These are phyloP conservation scores for Aureobasidium sp. DNA, from an alignment of 2,329 filamentous ascomycete genomes.

Conservation along the genomic window DNA sequence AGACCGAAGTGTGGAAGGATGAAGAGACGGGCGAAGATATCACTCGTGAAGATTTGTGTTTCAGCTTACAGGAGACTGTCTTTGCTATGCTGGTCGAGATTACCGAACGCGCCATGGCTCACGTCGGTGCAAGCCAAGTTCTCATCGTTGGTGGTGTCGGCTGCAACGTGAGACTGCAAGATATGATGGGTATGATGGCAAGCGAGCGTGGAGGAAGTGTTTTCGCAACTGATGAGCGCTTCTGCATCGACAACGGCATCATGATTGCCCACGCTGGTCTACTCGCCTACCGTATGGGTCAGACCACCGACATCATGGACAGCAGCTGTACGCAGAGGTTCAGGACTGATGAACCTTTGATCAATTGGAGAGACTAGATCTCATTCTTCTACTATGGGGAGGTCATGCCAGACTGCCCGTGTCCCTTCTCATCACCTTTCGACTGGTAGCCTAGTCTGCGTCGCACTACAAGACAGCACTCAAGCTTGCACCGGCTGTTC, in stretches of 20 bases:
- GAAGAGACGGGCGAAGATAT: constrained; percentile 51
- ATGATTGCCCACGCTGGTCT: constrained; percentile 98
- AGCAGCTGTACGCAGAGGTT: constrained; percentile 59
- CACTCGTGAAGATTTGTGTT: constrained; percentile 81
- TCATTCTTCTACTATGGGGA: neutral
- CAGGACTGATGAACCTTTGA: constrained; percentile 44
- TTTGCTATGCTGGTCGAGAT: constrained; percentile 98
- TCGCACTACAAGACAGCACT: neutral
- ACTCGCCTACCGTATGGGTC: constrained; percentile 75
- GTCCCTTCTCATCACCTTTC: neutral
- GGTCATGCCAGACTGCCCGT: neutral
- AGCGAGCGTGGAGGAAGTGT: constrained; percentile 79
- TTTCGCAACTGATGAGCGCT: constrained; percentile 91
- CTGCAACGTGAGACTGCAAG: constrained; percentile 86
- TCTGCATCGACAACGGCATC: constrained; percentile 98
- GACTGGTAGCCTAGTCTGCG: neutral
- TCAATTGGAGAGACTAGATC: constrained; percentile 42
- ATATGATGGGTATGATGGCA: constrained; percentile 99
- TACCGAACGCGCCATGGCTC: constrained; percentile 96
- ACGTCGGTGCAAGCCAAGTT: constrained; percentile 85
- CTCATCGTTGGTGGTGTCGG: constrained; percentile 94
- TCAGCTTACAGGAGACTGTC: constrained; percentile 89
- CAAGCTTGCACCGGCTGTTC: neutral
- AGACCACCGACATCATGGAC: constrained; percentile 67
- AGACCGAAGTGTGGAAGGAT: constrained; percentile 28